Conservation (phyloP, 1,284 basidiomycete genomes). For the Papiliotrema flavescens region DNA sequence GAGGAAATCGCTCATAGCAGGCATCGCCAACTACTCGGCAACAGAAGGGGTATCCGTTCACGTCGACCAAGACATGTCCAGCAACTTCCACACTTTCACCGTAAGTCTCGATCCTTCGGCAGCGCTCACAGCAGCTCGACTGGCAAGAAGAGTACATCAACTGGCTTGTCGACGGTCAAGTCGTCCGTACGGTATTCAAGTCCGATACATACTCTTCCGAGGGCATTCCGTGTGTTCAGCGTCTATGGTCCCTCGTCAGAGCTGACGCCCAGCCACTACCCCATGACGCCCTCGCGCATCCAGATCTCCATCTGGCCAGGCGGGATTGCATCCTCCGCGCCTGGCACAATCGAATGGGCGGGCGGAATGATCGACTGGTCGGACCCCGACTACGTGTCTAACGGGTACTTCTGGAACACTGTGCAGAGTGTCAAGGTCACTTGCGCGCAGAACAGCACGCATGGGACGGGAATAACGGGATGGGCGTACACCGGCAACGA, state of each 20-base stretch:
- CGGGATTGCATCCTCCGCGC: slow-evolving; percentile 59
- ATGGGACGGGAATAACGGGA: slow-evolving; percentile 18
- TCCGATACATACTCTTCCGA: slow-evolving; percentile 55
- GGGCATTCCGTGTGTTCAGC: slow-evolving; percentile 35
- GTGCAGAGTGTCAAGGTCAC: slow-evolving; percentile 31
- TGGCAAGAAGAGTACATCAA: slow-evolving; percentile 67
- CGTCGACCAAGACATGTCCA: slow-evolving; percentile 60
- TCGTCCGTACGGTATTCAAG: slow-evolving; percentile 64
- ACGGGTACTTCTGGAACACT: slow-evolving; percentile 42
- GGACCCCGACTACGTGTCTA: slow-evolving; percentile 64
- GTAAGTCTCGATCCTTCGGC: slow-evolving; percentile 48
- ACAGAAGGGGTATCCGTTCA: slow-evolving; percentile 45
- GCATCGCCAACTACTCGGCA: slow-evolving; percentile 14
- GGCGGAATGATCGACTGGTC: slow-evolving; percentile 74
- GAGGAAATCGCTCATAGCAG: not conserved
- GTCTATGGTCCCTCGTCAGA: not conserved
- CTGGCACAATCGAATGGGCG: slow-evolving; percentile 70
- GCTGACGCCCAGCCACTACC: slow-evolving; percentile 53
- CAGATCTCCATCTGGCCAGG: slow-evolving; percentile 78
- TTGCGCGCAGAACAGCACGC: slow-evolving; percentile 22
- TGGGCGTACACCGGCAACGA: slow-evolving; percentile 34
- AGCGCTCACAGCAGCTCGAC: slow-evolving; percentile 56
- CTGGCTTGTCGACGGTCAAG: slow-evolving; percentile 66
- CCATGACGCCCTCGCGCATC: slow-evolving; percentile 69
- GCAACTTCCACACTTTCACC: slow-evolving; percentile 71